These are phyloP conservation scores for Penicillium capsulatum DNA, from an alignment of 2,329 filamentous ascomycete species.

Conservation along the genomic window DNA sequence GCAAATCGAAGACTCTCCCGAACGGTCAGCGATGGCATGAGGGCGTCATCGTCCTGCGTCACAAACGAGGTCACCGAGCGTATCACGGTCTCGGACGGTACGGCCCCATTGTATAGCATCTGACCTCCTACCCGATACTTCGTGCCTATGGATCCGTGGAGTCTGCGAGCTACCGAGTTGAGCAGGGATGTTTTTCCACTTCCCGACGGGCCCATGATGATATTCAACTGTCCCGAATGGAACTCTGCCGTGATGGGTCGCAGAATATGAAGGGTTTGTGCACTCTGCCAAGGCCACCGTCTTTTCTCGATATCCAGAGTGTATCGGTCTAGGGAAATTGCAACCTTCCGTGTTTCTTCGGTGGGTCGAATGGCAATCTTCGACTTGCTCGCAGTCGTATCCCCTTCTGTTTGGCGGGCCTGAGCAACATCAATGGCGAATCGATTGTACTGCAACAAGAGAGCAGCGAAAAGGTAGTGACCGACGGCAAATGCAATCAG, in stretches of 20 bases:
- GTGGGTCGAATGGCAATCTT: conserved; percentile 57
- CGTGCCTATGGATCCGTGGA: conserved; percentile 59
- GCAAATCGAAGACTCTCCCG: conserved; percentile 69
- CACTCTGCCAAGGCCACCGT: conserved; percentile 46
- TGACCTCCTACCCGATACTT: conserved; percentile 59
- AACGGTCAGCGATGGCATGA: conserved; percentile 70
- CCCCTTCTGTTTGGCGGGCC: conserved; percentile 54
- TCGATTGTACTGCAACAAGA: conserved; percentile 61
- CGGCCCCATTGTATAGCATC: conserved; percentile 66
- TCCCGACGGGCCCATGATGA: conserved; percentile 77
- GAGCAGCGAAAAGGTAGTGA: conserved; percentile 58
- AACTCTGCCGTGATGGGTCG: conserved; percentile 65
- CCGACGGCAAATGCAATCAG: conserved; percentile 59
- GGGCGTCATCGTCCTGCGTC: conserved; percentile 71
- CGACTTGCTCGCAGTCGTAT: conserved; percentile 66
- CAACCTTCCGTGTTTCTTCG: conserved; percentile 56
- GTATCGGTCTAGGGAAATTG: conserved; percentile 62
- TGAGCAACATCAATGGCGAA: conserved; percentile 68
- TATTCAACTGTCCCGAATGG: conserved; percentile 63
- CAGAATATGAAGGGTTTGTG: conserved; percentile 51
- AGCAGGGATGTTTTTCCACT: conserved; percentile 72
- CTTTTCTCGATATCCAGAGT: conserved; percentile 62
- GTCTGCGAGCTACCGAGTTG: conserved; percentile 66
- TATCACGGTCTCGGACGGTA: conserved; percentile 64
- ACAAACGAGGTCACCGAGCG: conserved; percentile 72